Base-by-base conservation (phyloP, 441 rosid genomes). In the Pelargonium cotyledonis region DNA sequence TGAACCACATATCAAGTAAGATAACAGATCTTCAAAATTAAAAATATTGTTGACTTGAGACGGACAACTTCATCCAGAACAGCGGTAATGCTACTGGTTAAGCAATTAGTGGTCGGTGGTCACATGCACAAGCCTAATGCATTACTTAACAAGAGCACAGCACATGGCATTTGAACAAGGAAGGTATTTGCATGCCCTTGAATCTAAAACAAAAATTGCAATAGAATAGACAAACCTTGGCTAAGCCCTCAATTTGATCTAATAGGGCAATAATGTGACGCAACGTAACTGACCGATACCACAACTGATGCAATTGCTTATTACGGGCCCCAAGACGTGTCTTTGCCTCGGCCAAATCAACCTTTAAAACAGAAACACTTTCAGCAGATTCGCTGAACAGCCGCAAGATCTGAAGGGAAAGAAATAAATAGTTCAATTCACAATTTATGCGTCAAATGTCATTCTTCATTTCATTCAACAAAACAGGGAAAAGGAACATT, bases 251-350 rank as follows among this genome's bases (percentile, higher is more conserved):
- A 41, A 95, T 88, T 80, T 95, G 99, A 80, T 95, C 98, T 79
- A 95, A 78, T 68, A 90, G 83, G 35, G 97, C 76, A 79, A 95
- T 95, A 71, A 95, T 90, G 83, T 92, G 98, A 46, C 99, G 89
- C 80, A 95, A 79, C 9, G 99, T 95, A 72, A 92, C 99, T 75
- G 99, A 95, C 60, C 99, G 96, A 83, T 89, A 95, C 99, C 98
- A 95, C 71, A 95, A 74, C 78, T 95, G 99, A 80, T 95, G 98
- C 86, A 95, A 84, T 66, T 95, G 99, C 83, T 92, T 95, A 80
- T 84, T 95, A 76, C 96, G 88, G 63, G 86, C 74, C 72, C 97
- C 93, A 81, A 95, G 93, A 67, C 81, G 76, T 85, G 75, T 81
- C 87, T 92, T 92, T 65, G 98, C 90, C 57, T 95, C 99, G 64